Conservation (phyloP, 371 early-diverging fungal genomes). For the Mortierella sp. region DNA sequence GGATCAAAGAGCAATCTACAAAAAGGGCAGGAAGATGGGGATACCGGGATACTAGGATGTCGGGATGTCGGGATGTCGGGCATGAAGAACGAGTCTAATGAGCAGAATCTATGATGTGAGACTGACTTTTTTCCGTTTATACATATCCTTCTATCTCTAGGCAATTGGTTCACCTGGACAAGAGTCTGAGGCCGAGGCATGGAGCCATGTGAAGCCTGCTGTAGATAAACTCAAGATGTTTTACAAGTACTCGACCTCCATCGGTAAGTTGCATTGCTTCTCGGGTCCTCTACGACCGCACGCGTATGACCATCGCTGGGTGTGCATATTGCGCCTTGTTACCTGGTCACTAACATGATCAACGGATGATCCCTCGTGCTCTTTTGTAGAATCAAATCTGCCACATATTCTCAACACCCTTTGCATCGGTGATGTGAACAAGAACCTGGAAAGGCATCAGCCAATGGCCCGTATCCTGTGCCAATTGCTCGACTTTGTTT, state of each 20-base stretch:
- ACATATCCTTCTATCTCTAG: slow-evolving; percentile 37
- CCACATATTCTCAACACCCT: slow-evolving; percentile 80
- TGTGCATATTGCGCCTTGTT: too few relatives aligned
- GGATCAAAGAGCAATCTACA: too few relatives aligned
- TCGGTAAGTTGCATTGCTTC: slow-evolving; percentile 60
- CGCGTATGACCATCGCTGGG: too few relatives aligned
- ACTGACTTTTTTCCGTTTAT: neutral
- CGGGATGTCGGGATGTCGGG: too few relatives aligned
- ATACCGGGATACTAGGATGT: too few relatives aligned
- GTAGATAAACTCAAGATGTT: slow-evolving; percentile 80
- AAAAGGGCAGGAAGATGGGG: too few relatives aligned
- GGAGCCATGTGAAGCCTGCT: slow-evolving; percentile 83
- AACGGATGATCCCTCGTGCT: too few relatives aligned
- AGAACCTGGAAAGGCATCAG: slow-evolving; percentile 77
- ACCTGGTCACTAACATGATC: too few relatives aligned
- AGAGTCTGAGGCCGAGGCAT: slow-evolving; percentile 87
- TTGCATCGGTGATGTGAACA: slow-evolving; percentile 75
- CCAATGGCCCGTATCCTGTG: slow-evolving; percentile 83
- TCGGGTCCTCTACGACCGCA: neutral
- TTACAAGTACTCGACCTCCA: slow-evolving; percentile 77
- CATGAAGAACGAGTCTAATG: too few relatives aligned
- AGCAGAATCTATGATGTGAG: too few relatives aligned
- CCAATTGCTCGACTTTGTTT: slow-evolving; percentile 85
- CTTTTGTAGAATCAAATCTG: slow-evolving; percentile 81
- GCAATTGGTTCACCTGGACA: slow-evolving; percentile 85